Percentiles rank a stretch among this genome's conserved stretches.
Conservation (phyloP, 257 asterid genomes). For the Solanum chmielewskii region DNA sequence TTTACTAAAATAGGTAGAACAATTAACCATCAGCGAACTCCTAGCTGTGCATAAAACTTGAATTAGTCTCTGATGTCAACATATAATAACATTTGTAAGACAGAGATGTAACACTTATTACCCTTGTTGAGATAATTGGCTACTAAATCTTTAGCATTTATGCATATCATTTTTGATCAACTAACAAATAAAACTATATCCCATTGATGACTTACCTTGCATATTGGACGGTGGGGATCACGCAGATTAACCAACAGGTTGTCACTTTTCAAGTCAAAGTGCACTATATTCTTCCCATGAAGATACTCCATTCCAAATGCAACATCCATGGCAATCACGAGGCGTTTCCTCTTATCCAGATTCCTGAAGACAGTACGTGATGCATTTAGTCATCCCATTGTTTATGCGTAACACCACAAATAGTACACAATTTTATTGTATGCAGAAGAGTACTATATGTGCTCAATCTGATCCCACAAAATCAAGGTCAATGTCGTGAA, state of each 20-base stretch:
- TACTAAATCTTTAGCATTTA: neutral
- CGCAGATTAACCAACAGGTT: conserved; percentile 95
- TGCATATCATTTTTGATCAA: neutral
- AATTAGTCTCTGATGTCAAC: neutral
- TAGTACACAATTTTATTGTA: neutral
- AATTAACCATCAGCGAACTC: neutral
- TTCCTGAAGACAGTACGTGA: conserved; percentile 30
- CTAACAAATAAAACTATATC: neutral
- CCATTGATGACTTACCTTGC: conserved; percentile 57
- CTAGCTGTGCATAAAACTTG: neutral
- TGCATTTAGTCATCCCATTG: neutral
- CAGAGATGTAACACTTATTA: neutral
- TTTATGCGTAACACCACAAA: neutral
- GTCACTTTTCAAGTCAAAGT: conserved; percentile 96
- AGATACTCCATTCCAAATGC: conserved; percentile 99
- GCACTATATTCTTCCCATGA: conserved; percentile 94
- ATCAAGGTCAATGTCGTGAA: neutral
- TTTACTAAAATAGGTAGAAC: neutral
- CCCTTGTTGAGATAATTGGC: neutral
- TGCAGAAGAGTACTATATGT: neutral
- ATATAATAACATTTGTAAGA: neutral
- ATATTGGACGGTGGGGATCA: conserved; percentile 98
- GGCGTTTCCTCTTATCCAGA: conserved; percentile 88
- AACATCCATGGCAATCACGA: conserved; percentile 88
- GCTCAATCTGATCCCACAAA: neutral